Base-by-base conservation (phyloP, 1,284 basidiomycete species). In the Paramarasmius palmivorus region DNA sequence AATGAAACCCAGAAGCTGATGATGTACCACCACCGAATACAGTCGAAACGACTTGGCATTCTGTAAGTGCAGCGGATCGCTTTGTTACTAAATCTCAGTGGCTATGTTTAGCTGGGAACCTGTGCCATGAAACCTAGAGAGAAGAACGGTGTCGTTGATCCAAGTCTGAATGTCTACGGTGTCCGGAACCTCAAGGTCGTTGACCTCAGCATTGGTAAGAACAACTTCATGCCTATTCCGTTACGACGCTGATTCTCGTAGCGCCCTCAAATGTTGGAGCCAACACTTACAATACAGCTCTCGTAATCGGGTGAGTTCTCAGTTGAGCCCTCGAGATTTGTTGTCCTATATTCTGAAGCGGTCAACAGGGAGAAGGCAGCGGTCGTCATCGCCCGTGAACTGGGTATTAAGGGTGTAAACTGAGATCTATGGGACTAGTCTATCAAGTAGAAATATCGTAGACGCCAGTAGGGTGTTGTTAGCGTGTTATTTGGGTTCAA, bases 81-180 rank as follows among this genome's bases (percentile, higher is more conserved):
- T n/a, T 20, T 19, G 15, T 20, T 37, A 23, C 1, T 1, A 10
- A 15, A 32, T 17, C 22, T 26, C 20, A 22, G 12, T 34, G n/a
- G 35, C 14, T 20, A 10, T n/a, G 3, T 40, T 10, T 52, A 83
- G 81, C 70, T 83, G 23, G 83, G 83, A 7, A 88, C 85, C 0
- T 87, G 85, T 55, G 78, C 82, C 0, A 89, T 89, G 86, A 86
- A 83, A 62, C 72, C 79, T 1, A 73, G 78, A 25, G 74, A 76
- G n/a, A 55, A 73, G 49, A 75, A 76, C 4, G 87, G 86, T 12
- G 86, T 88, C 0, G 83, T 89, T 6, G 83, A 88, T 58, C 56
- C 76, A 3, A 73, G 69, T 2, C 65, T 90, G 48, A 83, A 83
- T 61, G 85, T 89, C 1, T 86, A 88, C 60, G 86, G 85, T 3